Conservation (phyloP, 441 rosid genomes). For the Jatropha podagrica region DNA sequence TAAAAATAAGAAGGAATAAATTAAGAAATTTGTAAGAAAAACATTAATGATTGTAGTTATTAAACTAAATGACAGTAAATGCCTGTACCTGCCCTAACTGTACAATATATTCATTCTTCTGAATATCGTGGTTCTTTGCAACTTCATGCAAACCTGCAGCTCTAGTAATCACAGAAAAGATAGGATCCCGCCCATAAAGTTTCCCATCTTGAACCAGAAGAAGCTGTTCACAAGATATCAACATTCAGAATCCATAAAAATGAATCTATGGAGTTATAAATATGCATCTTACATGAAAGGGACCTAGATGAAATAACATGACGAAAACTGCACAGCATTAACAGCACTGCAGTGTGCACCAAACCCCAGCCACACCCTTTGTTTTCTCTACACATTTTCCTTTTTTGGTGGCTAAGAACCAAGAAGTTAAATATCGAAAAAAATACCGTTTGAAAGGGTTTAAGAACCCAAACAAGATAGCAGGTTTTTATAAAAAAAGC, state of each 20-base stretch:
- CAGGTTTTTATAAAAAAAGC: background rate
- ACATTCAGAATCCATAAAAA: conserved; percentile 12
- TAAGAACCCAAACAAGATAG: background rate
- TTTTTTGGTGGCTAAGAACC: background rate
- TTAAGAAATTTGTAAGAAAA: conserved; percentile 1
- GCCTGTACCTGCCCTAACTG: conserved; percentile 74
- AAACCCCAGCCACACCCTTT: background rate
- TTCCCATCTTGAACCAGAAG: conserved; percentile 97
- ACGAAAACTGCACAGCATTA: too few relatives aligned
- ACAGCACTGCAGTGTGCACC: background rate
- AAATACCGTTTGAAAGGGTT: background rate
- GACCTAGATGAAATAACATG: background rate
- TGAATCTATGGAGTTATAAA: background rate
- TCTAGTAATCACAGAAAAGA: conserved; percentile 63
- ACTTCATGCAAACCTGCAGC: conserved; percentile 72
- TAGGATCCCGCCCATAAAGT: conserved; percentile 82
- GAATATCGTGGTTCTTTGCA: conserved; percentile 62
- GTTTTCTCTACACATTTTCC: background rate
- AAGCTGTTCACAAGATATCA: conserved; percentile 50
- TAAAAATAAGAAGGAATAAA: background rate
- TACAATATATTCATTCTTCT: conserved; percentile 65
- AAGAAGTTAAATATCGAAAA: background rate
- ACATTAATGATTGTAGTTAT: conserved; percentile 12
- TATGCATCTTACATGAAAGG: conserved; percentile 2
- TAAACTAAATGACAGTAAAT: background rate